phyloP scores from a whole-genome alignment of 1,139 yeast genomes.

The Pichia kudriavzevii region DNA sequence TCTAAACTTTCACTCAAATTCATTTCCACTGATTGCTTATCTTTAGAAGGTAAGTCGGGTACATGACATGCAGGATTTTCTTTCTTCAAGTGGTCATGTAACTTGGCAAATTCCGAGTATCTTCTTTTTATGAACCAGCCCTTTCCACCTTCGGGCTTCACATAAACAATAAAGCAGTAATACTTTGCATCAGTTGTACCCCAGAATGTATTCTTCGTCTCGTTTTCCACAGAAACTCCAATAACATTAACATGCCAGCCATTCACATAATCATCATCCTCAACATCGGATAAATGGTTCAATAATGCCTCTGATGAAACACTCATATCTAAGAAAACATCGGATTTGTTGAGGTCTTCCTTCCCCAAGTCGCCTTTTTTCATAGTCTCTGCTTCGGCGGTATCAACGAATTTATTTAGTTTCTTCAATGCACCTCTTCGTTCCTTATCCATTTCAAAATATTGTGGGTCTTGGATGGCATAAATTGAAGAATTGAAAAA shows the following conservation, averaged over 20 bases:
- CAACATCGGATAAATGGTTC: conserved; percentile 9
- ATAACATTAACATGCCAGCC: conserved; percentile 57
- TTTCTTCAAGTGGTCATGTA: conserved; percentile 45
- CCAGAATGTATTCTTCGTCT: conserved; percentile 19
- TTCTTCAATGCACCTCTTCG: conserved; percentile 42
- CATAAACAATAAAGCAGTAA: conserved; percentile 40
- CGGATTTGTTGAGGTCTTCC: conserved; percentile 2
- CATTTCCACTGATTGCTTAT: conserved; percentile 33
- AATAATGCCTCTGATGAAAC: conserved; percentile 3
- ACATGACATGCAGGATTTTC: conserved; percentile 65
- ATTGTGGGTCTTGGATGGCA: conserved; percentile 49
- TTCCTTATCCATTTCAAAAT: conserved; percentile 31
- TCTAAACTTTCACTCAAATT: conserved; percentile 10
- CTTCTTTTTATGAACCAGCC: conserved; percentile 49
- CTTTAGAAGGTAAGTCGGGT: conserved; percentile 57
- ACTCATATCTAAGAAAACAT: conserved; percentile 6
- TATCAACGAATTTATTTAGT: conserved; percentile 42
- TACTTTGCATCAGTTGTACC: conserved; percentile 20
- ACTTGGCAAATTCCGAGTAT: conserved; percentile 55
- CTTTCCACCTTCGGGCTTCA: conserved; percentile 29
- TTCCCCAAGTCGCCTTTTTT: conserved; percentile 19
- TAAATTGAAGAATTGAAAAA: conserved; percentile 72
- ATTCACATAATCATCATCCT: conserved; percentile 41
- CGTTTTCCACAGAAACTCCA: conserved; percentile 41
- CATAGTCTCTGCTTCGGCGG: conserved; percentile 19